Base-by-base conservation (phyloP, 2,329 filamentous ascomycete species). In the Penicillium sp. region DNA sequence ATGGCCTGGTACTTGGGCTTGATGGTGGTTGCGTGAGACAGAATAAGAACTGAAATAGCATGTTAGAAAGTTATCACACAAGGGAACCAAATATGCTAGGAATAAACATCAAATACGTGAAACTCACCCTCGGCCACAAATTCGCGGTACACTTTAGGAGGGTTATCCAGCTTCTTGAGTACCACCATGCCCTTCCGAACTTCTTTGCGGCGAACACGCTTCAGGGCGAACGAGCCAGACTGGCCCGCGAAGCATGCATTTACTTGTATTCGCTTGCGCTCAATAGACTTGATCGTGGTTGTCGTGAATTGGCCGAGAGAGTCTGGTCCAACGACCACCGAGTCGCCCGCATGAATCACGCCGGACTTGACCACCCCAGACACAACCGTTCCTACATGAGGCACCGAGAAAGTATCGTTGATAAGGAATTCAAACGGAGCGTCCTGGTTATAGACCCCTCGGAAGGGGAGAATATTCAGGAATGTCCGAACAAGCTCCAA, bases 181-280 rank as follows among this genome's bases (percentile, higher is more conserved):
- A 98, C 92, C 1, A 99, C 95, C 93, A 98, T 98, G 33, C 95
- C 95, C 80, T 99, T 99, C 13, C 95, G 85, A 0, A 99, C 94
- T 66, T 98, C 94, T 75, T 94, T 96, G 43, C 94, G 83, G 50
- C 92, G 87, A 2, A 98, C 85, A 62, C 92, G 89, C 66, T 95
- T 93, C 54, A 99, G 76, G 0, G 95, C 94, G 70, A 99, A 96
- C 9, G 90, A 95, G 0, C 91, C 95, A 31, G 91, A 96, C 76
- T 99, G 95, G 0, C 95, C 95, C 0, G 95, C 95, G 13, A 89
- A 91, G 36, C 92, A 94, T 1, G 89, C 91, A 0, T 92, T 92
- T 0, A 97, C 94, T 24, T 86, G 83, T 65, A 98, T 94, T 19
- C 95, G 86, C 82, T 98, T 98, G 18, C 95, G 87, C 78, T 99